Evolutionary conservation across 2,329 filamentous ascomycete species (phyloP).

Genomic region (Paracamarosporium sp.): DNA sequence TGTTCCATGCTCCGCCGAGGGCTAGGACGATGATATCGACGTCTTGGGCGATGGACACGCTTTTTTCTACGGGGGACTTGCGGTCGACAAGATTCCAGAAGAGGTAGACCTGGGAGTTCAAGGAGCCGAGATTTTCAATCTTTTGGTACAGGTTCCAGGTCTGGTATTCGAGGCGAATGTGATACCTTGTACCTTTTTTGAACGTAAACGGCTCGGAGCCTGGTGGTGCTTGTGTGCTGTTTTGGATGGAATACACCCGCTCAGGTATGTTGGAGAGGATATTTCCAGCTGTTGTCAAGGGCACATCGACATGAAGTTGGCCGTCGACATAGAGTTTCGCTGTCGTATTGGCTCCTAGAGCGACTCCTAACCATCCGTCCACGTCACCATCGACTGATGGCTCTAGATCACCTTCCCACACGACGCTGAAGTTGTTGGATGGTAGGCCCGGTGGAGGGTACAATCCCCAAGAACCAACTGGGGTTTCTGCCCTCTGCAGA

Average conservation of each 20-base stretch:
- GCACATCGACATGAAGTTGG: slow-evolving; percentile 35
- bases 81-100: slow-evolving; percentile 57
- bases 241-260: slow-evolving; percentile 44
- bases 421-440: slow-evolving; percentile 55
- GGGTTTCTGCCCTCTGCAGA: slow-evolving; percentile 42
- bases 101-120: slow-evolving; percentile 52
- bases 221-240: slow-evolving; percentile 46
- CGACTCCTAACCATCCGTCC: slow-evolving; percentile 54
- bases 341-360: slow-evolving; percentile 50
- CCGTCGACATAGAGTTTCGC: slow-evolving; percentile 48
- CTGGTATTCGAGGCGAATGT: slow-evolving; percentile 52
- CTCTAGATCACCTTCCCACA: slow-evolving; percentile 51
- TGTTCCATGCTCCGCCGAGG: slow-evolving; percentile 54
- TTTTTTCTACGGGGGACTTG: slow-evolving; percentile 38
- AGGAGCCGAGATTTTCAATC: slow-evolving; percentile 47
- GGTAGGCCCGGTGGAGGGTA: slow-evolving; percentile 52
- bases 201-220: slow-evolving; percentile 50
- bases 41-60: slow-evolving; percentile 42
- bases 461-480: slow-evolving; percentile 53
- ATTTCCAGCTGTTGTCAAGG: slow-evolving; percentile 32
- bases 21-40: slow-evolving; percentile 51
- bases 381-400: slow-evolving; percentile 48
- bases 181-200: slow-evolving; percentile 38
- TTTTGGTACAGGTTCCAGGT: slow-evolving; percentile 52
- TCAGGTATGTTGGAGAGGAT: slow-evolving; percentile 52